Evolutionary conservation across 192 early-diverging fungal species (phyloP), one percentile per base, ranked within the genome.

Genomic region (Linnemannia schmuckeri): DNA sequence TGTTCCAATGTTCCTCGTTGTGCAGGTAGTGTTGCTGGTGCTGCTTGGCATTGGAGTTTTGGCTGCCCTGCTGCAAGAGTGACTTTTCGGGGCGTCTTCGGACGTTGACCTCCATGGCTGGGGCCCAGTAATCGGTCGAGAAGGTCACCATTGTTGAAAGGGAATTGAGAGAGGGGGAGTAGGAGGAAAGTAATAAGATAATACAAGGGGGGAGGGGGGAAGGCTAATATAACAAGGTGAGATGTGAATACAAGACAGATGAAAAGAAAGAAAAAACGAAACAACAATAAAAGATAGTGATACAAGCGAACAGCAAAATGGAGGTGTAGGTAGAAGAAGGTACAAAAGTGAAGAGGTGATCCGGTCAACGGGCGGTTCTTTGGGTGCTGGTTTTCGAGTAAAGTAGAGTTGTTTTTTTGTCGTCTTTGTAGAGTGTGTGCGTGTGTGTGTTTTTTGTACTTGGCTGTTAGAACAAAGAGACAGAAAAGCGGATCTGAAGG

Each of bases 51-150:
- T 54, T 17, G 15, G 40, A 74, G 12, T 40, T 55, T n/a, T 41
- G 54, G 57, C 66, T 69, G 37, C 72, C 41, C 22, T 17, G n/a
- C 18, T 79, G 57, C 9, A 78, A 68, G 30, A 37, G 70, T 18
- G 83, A 80, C 15, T 80, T 78, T 35, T 83, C 82, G 40, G 75
- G 78, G 41, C 87, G 82, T 49, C 89, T 83, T 42, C 89, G 86
- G 52, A 88, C 89, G 41, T 88, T 90, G 80, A 71, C 72, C 52
- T 90, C 89, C 70, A 90, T 82, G 77, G 83, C 89, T 3, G 89
- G 89, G 1, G 89, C 89, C 89, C 89, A 90, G 71, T 88, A 90
- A 74, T 90, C 89, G 52, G 89, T 88, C n/a, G 89, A 81, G 74
- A 90, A 90, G 38, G 89, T 90, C 33, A 90, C 83, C 89, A 88